These are phyloP conservation scores for Psidium friedrichsthalianum DNA, from an alignment of 345 rosid species.

Conservation along the genomic window DNA sequence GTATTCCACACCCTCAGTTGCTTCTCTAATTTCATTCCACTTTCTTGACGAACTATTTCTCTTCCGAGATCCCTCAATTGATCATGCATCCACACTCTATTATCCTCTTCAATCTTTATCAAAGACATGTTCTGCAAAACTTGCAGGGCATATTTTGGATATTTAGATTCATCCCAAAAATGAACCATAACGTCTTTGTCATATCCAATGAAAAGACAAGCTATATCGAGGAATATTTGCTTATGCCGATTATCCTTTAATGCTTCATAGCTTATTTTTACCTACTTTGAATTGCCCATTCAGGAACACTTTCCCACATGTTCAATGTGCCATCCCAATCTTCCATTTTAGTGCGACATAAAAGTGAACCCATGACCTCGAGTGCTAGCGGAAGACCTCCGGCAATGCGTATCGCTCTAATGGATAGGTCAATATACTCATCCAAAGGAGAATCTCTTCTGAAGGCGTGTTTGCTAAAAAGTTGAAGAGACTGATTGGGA, in stretches of 20 bases:
- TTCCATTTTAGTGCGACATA: background rate
- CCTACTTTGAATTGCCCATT: background rate
- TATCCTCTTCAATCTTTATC: background rate
- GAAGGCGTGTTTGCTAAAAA: background rate
- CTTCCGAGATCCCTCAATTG: background rate
- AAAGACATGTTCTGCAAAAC: background rate
- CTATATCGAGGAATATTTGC: too few relatives aligned
- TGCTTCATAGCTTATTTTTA: background rate
- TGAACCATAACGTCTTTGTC: too few relatives aligned
- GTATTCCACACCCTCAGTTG: background rate
- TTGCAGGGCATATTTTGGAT: too few relatives aligned
- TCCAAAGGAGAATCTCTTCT: background rate
- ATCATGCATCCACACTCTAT: background rate
- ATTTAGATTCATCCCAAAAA: too few relatives aligned
- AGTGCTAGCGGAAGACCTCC: background rate
- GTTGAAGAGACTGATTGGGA: background rate
- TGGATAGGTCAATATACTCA: background rate
- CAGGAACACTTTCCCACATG: background rate
- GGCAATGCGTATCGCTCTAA: background rate
- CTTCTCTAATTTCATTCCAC: background rate
- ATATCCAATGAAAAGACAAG: too few relatives aligned
- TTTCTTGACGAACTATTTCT: background rate
- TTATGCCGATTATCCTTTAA: too few relatives aligned
- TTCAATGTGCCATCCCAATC: background rate
- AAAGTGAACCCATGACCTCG: background rate